phyloP scores from a whole-genome alignment of 352 stramenopile genomes.

The Phytopythium litorale region DNA sequence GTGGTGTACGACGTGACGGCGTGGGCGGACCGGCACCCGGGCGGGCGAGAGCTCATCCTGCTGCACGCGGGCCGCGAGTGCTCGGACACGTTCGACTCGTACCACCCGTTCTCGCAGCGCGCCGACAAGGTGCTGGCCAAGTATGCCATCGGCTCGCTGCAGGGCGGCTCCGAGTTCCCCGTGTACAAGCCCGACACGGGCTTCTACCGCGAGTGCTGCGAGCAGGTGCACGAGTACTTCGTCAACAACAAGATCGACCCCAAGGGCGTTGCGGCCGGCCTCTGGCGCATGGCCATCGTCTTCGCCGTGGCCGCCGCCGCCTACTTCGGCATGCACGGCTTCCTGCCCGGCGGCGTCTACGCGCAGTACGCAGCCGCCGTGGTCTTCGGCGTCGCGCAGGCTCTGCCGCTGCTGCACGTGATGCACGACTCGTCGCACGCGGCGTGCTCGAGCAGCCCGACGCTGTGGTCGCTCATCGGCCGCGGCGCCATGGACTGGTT shows the following conservation, averaged over 20 bases:
- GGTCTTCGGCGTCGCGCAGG: constrained; percentile 89
- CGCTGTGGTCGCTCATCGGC: constrained; percentile 68
- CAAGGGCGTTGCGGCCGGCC: constrained; percentile 66
- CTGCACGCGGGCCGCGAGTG: constrained; percentile 80
- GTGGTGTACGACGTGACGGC: constrained; percentile 94
- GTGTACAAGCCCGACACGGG: constrained; percentile 89
- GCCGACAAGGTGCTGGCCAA: constrained; percentile 81
- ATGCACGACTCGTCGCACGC: constrained; percentile 93
- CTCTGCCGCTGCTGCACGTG: constrained; percentile 87
- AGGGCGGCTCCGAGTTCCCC: constrained; percentile 81
- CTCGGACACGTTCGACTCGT: constrained; percentile 90
- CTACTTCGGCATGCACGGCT: constrained; percentile 77
- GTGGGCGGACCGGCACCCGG: constrained; percentile 82
- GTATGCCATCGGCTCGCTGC: constrained; percentile 82
- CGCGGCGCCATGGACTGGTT: constrained; percentile 90
- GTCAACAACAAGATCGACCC: constrained; percentile 87
- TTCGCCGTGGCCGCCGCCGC: constrained; percentile 53
- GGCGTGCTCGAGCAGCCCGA: constrained; percentile 79
- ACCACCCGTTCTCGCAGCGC: constrained; percentile 85
- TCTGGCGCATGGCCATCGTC: constrained; percentile 88
- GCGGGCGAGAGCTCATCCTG: constrained; percentile 76
- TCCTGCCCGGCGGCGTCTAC: constrained; percentile 45
- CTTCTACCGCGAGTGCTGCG: constrained; percentile 88
- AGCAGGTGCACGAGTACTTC: constrained; percentile 88
- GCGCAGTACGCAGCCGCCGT: constrained; percentile 69